These are phyloP conservation scores for Apiospora sp. DNA, from an alignment of 2,329 filamentous ascomycete genomes.

Conservation along the genomic window DNA sequence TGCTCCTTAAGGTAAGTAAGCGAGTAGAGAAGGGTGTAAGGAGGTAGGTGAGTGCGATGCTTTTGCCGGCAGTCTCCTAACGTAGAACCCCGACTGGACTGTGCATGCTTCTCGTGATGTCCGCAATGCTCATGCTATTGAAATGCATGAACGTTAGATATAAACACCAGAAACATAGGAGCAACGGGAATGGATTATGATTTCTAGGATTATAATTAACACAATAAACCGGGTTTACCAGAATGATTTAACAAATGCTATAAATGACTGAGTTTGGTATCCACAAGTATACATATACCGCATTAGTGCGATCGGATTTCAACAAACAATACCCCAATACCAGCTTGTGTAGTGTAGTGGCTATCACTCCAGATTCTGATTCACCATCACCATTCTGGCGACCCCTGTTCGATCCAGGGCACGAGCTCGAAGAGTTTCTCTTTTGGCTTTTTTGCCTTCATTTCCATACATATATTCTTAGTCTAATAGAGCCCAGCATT, in stretches of 20 bases:
- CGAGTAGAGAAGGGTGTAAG: too few relatives aligned
- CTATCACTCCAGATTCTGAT: conserved; percentile 21
- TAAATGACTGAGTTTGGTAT: too few relatives aligned
- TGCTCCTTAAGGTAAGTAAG: background rate
- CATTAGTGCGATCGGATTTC: too few relatives aligned
- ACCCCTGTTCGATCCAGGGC: conserved; percentile 22
- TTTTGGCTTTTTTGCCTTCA: background rate
- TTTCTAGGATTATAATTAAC: too few relatives aligned
- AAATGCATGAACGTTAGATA: background rate
- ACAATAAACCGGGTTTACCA: too few relatives aligned
- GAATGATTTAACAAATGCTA: too few relatives aligned
- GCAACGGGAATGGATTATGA: too few relatives aligned
- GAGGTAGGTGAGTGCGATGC: background rate
- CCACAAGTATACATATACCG: background rate
- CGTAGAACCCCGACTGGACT: background rate
- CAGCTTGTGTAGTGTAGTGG: conserved; percentile 20
- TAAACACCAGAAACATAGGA: background rate
- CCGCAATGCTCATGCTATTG: background rate
- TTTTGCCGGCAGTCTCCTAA: background rate
- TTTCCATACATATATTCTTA: too few relatives aligned
- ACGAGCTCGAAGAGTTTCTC: background rate
- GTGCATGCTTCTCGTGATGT: background rate
- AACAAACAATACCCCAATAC: too few relatives aligned
- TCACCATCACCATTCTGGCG: background rate
- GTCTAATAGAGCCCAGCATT: too few relatives aligned